A percentile compares a stretch with the other conserved stretches of the same genome.
Evolutionary conservation across 305 asterid species (phyloP).

Genomic region (Solanum hybrid): DNA sequence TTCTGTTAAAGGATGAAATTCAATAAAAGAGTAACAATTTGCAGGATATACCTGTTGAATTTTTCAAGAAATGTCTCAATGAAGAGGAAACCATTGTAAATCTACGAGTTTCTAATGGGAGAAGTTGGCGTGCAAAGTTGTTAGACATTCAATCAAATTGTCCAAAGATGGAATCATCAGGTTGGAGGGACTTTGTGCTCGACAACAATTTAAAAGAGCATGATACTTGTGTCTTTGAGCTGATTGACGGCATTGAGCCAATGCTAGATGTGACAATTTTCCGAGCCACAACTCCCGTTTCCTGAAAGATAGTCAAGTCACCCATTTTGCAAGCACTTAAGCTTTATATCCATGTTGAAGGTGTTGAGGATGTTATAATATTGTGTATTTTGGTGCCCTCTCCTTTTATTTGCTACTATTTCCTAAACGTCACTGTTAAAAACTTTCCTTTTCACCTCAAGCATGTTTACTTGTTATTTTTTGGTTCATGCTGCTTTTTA

Average conservation of each 20-base stretch:
- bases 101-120: not conserved
- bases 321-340: not conserved
- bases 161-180: not conserved
- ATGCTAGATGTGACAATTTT: not conserved
- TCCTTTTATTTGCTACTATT: not conserved
- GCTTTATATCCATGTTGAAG: not conserved
- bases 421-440: not conserved
- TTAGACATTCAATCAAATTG: not conserved
- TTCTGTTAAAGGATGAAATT: not conserved
- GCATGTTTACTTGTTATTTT: not conserved
- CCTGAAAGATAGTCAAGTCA: not conserved
- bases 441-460: not conserved
- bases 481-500: not conserved
- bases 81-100: not conserved
- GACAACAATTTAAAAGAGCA: not conserved
- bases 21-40: not conserved
- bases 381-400: not conserved
- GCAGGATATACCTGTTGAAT: not conserved
- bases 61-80: not conserved
- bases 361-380: not conserved
- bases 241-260: not conserved
- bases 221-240: slow-evolving; percentile 3
- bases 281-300: not conserved
- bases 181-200: not conserved
- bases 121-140: not conserved